phyloP scores from a whole-genome alignment of 495 filamentous ascomycete genomes.

The Acidomyces sp. region DNA sequence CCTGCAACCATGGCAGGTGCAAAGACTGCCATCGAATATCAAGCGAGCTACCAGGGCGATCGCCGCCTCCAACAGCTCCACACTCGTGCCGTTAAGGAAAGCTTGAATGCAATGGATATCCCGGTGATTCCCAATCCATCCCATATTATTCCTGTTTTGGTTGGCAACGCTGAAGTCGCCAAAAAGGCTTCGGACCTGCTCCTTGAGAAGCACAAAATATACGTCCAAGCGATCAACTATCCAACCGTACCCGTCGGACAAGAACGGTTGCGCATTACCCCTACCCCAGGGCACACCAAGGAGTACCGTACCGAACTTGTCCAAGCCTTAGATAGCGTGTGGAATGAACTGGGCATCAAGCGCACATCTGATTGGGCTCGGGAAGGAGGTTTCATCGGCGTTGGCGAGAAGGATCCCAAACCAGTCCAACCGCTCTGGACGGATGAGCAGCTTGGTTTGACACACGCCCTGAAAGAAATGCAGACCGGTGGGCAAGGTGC shows the following conservation, averaged over 20 bases:
- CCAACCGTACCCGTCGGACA: conserved; percentile 93
- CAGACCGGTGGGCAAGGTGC: conserved; percentile 36
- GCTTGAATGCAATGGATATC: conserved; percentile 62
- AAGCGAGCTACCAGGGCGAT: conserved; percentile 66
- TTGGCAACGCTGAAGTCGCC: conserved; percentile 88
- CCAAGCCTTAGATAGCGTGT: conserved; percentile 73
- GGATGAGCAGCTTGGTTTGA: conserved; percentile 66
- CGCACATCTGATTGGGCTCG: conserved; percentile 81
- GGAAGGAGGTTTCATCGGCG: conserved; percentile 84
- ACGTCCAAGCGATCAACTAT: conserved; percentile 98
- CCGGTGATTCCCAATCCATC: conserved; percentile 97
- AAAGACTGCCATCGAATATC: conserved; percentile 82
- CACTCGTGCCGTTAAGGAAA: conserved; percentile 79
- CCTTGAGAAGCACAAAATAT: conserved; percentile 76
- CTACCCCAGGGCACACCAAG: conserved; percentile 80
- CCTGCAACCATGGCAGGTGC: conserved; percentile 96
- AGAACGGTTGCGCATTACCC: conserved; percentile 88
- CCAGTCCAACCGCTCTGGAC: conserved; percentile 66
- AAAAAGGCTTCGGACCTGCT: conserved; percentile 81
- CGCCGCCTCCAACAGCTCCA: conserved; percentile 86
- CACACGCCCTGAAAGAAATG: conserved; percentile 35
- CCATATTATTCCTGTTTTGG: conserved; percentile 88
- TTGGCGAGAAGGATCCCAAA: conserved; percentile 54
- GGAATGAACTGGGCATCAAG: conserved; percentile 78
- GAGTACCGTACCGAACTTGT: conserved; percentile 74